These are phyloP conservation scores for Paraphaeosphaeria sporulosa DNA, from an alignment of 2,329 filamentous ascomycete genomes.

Conservation along the genomic window DNA sequence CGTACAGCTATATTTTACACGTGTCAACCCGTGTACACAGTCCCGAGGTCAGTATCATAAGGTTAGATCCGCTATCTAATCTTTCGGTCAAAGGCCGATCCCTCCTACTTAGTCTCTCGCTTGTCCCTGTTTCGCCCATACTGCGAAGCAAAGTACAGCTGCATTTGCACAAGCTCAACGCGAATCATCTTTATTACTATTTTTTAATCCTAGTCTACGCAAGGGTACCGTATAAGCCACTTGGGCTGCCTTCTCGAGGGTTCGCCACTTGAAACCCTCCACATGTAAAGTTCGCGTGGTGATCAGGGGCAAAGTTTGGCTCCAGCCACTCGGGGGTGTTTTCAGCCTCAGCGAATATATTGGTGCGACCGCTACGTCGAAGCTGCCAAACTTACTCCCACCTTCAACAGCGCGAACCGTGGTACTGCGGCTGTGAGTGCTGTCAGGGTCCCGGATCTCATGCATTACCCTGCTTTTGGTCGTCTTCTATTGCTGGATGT, in stretches of 20 bases:
- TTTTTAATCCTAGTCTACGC: not conserved
- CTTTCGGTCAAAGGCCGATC: not conserved
- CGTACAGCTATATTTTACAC: not conserved
- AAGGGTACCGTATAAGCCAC: not conserved
- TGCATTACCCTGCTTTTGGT: not conserved
- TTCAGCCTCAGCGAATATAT: constrained; percentile 2
- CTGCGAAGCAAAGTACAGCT: not conserved
- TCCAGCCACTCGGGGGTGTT: not conserved
- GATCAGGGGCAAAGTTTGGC: not conserved
- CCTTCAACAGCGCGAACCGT: not conserved
- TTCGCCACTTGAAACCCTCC: not conserved
- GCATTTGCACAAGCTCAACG: not conserved
- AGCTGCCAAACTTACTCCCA: constrained; percentile 5
- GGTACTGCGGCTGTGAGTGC: not conserved
- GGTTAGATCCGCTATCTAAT: not conserved
- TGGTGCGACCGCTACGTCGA: constrained; percentile 8
- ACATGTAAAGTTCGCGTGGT: not conserved
- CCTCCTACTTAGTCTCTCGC: not conserved
- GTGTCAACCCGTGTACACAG: no score
- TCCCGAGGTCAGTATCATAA: not conserved
- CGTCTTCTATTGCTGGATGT: no score
- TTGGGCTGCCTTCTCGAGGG: not conserved
- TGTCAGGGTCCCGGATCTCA: not conserved
- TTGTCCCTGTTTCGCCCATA: not conserved
- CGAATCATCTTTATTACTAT: not conserved